Conservation (phyloP, 208 protist genomes). For the Trypanosoma lewisi region DNA sequence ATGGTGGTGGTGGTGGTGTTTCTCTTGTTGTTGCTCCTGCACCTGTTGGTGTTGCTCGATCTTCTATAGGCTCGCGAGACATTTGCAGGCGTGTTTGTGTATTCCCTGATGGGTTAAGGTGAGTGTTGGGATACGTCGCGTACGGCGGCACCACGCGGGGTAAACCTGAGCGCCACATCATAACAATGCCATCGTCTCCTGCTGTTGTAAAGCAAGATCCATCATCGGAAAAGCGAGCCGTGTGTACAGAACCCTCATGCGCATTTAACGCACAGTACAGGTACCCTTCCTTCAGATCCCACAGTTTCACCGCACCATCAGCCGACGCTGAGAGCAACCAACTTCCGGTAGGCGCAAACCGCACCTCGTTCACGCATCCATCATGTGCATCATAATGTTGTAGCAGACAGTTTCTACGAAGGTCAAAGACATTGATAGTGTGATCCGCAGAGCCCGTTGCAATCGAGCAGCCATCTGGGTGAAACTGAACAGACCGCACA, state of each 20-base stretch:
- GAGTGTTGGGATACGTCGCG: not conserved
- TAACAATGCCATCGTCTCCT: constrained; percentile 66
- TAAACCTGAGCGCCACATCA: constrained; percentile 83
- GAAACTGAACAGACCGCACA: constrained; percentile 74
- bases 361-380: constrained; percentile 58
- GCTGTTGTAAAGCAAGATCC: constrained; percentile 66
- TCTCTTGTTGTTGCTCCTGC: not conserved
- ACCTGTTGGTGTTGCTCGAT: not conserved
- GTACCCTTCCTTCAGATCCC: constrained; percentile 80
- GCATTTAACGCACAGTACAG: constrained; percentile 85
- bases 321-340: constrained; percentile 79
- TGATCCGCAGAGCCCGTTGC: constrained; percentile 65
- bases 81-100: not conserved
- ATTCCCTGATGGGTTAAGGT: not conserved
- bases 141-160: constrained; percentile 18
- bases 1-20: too few species aligned
- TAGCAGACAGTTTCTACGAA: constrained; percentile 69
- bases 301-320: constrained; percentile 81
- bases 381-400: constrained; percentile 86
- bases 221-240: constrained; percentile 48
- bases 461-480: constrained; percentile 79
- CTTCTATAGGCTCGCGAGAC: not conserved
- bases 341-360: constrained; percentile 71
- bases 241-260: constrained; percentile 70
- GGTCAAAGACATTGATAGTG: constrained; percentile 86